Evolutionary conservation across 192 early-diverging fungal species (phyloP).

Genomic region (Dispira simplex): DNA sequence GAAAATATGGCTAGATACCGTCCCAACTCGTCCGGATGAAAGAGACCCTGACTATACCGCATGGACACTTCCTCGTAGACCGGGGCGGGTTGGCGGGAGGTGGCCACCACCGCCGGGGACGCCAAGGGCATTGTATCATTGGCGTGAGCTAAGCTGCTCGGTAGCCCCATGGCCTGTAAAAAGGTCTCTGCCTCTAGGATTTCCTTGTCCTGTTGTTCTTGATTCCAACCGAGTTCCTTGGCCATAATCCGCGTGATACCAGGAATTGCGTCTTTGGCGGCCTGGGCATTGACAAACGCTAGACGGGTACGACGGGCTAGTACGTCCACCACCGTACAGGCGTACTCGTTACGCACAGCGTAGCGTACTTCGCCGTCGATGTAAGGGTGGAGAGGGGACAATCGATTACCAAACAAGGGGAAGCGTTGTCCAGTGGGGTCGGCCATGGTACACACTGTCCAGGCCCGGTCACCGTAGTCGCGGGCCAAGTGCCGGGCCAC

Average conservation of each 20-base stretch:
- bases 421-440: constrained; percentile 52
- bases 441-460: constrained; percentile 79
- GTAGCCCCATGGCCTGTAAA: constrained; percentile 87
- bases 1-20: constrained; percentile 26
- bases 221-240: constrained; percentile 67
- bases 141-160: constrained; percentile 26
- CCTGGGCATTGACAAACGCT: constrained; percentile 87
- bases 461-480: constrained; percentile 89
- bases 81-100: constrained; percentile 1
- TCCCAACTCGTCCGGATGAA: constrained; percentile 33
- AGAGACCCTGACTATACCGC: constrained; percentile 30
- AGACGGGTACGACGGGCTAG: constrained; percentile 80
- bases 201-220: constrained; percentile 49
- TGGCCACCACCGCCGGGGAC: constrained; percentile 7
- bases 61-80: constrained; percentile 27
- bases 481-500: constrained; percentile 80
- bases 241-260: constrained; percentile 85
- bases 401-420: constrained; percentile 65
- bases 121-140: constrained; percentile 9
- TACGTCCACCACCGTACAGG: constrained; percentile 86
- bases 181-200: constrained; percentile 52
- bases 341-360: constrained; percentile 83
- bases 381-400: constrained; percentile 76
- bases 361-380: constrained; percentile 90
- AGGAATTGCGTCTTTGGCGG: constrained; percentile 73